Conservation (phyloP, 345 rosid species). For the Populus simonii region DNA sequence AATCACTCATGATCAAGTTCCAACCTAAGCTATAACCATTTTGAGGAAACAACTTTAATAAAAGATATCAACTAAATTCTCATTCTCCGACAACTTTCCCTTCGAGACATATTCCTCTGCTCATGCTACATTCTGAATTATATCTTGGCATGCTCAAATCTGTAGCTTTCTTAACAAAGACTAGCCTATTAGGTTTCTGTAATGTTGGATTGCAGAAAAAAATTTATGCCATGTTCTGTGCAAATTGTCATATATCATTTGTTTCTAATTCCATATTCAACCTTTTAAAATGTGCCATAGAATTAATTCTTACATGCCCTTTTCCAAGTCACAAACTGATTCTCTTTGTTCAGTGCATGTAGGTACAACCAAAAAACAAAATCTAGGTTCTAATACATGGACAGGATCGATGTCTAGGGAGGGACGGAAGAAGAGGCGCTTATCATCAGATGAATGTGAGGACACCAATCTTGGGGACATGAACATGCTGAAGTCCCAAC, state of each 20-base stretch:
- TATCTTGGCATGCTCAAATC: background rate
- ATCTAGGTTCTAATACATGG: conserved; percentile 9
- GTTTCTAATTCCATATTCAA: background rate
- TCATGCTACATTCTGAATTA: background rate
- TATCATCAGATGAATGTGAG: conserved; percentile 9
- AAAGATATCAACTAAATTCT: background rate
- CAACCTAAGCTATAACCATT: background rate
- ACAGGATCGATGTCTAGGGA: conserved; percentile 17
- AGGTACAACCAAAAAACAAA: conserved; percentile 14
- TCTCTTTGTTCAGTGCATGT: background rate
- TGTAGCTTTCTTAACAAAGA: background rate
- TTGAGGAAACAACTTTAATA: background rate
- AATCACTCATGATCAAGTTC: background rate
- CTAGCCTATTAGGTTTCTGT: background rate
- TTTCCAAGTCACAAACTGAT: background rate
- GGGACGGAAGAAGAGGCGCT: conserved; percentile 19
- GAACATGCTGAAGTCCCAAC: conserved; percentile 16
- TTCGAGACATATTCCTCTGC: background rate
- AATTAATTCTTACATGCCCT: background rate
- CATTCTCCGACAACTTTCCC: background rate
- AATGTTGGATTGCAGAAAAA: background rate
- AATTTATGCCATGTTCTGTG: background rate
- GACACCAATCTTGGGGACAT: conserved; percentile 12
- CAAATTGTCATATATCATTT: background rate
- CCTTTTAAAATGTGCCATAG: background rate